phyloP scores from a whole-genome alignment of 345 rosid species.

The Eucalyptus marginata region DNA sequence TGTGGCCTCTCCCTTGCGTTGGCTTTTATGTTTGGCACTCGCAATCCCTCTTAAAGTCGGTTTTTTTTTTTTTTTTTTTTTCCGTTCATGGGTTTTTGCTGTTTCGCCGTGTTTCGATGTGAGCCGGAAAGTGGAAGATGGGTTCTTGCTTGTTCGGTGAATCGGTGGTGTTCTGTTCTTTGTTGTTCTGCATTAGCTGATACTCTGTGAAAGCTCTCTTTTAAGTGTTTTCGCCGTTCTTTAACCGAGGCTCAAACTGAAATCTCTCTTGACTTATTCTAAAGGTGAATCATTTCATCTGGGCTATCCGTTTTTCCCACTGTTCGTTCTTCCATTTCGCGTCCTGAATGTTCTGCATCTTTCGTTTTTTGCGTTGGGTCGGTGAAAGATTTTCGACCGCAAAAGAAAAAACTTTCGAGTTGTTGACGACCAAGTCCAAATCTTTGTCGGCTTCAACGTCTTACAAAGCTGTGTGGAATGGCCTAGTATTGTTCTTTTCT shows the following conservation, averaged over 20 bases:
- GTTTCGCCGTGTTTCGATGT: not conserved
- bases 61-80: not conserved
- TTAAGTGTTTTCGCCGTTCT: not conserved
- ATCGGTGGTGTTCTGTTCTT: not conserved
- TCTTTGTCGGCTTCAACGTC: not conserved
- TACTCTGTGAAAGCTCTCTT: not conserved
- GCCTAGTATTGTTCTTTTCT: not conserved
- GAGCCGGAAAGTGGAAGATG: not conserved
- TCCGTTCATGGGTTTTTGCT: not conserved
- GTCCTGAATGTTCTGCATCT: not conserved
- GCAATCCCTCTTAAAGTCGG: not conserved
- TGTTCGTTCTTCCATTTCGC: not conserved
- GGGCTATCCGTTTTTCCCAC: not conserved
- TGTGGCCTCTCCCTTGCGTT: not conserved
- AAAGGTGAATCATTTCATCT: not conserved
- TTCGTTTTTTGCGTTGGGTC: not conserved
- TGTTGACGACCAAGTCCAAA: not conserved
- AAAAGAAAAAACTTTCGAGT: not conserved
- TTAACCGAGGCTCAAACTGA: not conserved
- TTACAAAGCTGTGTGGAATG: not conserved
- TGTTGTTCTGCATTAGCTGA: not conserved
- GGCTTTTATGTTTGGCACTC: not conserved
- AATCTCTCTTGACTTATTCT: not conserved
- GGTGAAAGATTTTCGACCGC: not conserved
- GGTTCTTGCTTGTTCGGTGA: not conserved